phyloP scores from a whole-genome alignment of 1,139 yeast genomes.

The Geotrichum cucujoidarum region DNA sequence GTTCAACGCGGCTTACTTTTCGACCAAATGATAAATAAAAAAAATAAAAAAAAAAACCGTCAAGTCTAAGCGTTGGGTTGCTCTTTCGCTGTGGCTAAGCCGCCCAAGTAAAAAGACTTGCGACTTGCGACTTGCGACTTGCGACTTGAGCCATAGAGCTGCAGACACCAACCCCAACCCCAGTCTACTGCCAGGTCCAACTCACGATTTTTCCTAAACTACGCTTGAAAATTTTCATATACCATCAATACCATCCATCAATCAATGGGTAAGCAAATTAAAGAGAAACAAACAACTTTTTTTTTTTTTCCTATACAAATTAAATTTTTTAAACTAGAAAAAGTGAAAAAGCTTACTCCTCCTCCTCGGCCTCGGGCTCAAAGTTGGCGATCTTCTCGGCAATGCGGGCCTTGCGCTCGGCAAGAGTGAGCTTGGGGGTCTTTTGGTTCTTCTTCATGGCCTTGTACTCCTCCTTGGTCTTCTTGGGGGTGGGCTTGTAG shows the following conservation, averaged over 20 bases:
- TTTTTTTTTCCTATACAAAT: neutral
- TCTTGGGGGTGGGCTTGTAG: conserved; percentile 83
- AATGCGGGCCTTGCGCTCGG: conserved; percentile 84
- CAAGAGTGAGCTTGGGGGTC: conserved; percentile 82
- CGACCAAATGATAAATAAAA: neutral
- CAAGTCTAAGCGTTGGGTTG: neutral
- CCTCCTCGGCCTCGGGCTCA: conserved; percentile 1
- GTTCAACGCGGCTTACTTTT: too few species aligned
- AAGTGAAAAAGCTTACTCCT: neutral
- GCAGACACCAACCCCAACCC: too few species aligned
- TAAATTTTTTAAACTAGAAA: neutral
- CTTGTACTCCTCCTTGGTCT: conserved; percentile 97
- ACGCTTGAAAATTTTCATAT: too few species aligned
- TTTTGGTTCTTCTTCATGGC: conserved; percentile 93
- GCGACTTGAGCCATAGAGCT: too few species aligned
- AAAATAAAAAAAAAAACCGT: neutral
- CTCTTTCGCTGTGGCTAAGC: neutral
- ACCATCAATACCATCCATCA: too few species aligned
- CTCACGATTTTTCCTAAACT: too few species aligned
- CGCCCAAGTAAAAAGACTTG: too few species aligned
- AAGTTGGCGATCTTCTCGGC: conserved; percentile 76
- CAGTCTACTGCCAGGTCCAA: too few species aligned
- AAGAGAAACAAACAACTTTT: too few species aligned
- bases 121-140: too few species aligned
- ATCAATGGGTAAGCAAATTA: too few species aligned